Evolutionary conservation across 2,329 filamentous ascomycete species (phyloP), one percentile per base, ranked within the genome.

Genomic region (Cryphonectria radicalis): DNA sequence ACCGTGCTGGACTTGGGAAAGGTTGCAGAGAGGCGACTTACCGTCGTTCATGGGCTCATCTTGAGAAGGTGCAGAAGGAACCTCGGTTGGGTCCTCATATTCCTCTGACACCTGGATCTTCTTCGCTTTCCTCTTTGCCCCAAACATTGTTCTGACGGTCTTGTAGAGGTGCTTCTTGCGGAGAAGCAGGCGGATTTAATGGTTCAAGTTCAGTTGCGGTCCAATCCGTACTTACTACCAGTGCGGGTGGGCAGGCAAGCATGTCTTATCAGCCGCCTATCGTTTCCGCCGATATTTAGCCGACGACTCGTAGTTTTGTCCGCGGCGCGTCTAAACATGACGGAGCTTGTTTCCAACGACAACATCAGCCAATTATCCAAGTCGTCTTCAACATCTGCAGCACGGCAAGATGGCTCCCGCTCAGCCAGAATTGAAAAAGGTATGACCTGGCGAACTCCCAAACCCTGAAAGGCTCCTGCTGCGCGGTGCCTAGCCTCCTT

Each of bases 381-480:
- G 67, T 68, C 59, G 66, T 63, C 57, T 46, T 66, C 55, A 67
- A 25, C 28, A 35, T 11, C 42, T 37, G 42, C 62, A 70, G 17
- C 43, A 65, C 63, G 65, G 74, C 85, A 92, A 87, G 76, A 99
- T 99, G 96, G 94, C 96, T 85, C 95, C 97, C 91, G 95, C 96
- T 81, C 96, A 98, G 85, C 96, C 96, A 78, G 97, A 99, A 86
- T 90, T 99, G 74, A 99, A 98, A 86, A 99, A 98, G 91, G 96
- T 97, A 84, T 13, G 53, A 59, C 62, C 19, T 14, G 11, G 14
- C 14, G 10, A 37, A 8, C 22, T 42, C 25, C 25, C 55, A 40
- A 25, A 17, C 19, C 46, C 8, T 3, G 19, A 63, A 5, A 32
- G 25, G 25, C 50, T 17, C 60, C 68, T 63, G 13, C 50, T 70